These are phyloP conservation scores for Tylopilus cervinicoccineus DNA, from an alignment of 768 basidiomycete genomes.

Conservation along the genomic window DNA sequence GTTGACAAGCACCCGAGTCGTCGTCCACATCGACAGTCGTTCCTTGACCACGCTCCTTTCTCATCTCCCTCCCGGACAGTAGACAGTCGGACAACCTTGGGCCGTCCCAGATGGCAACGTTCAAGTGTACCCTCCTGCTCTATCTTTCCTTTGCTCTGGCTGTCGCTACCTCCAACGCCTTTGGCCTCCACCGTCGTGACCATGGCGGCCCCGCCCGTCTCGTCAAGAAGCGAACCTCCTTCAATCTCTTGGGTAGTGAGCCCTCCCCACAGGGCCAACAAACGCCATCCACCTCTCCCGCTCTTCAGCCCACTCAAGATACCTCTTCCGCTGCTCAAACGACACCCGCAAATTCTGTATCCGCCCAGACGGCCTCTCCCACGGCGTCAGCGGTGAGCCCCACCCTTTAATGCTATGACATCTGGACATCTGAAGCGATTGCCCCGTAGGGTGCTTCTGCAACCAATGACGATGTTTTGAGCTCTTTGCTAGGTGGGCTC, in stretches of 20 bases:
- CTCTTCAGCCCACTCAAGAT: conserved; percentile 22
- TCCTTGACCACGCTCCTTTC: no score
- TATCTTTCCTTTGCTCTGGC: conserved; percentile 53
- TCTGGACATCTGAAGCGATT: conserved; percentile 1
- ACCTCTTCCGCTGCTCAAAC: conserved; percentile 12
- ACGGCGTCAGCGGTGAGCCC: conserved; percentile 19
- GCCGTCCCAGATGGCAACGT: conserved; percentile 43
- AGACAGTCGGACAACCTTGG: conserved; percentile 2
- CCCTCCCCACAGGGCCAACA: conserved; percentile 3
- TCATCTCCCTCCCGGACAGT: no score
- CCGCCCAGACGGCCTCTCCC: conserved; percentile 12
- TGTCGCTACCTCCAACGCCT: conserved; percentile 41
- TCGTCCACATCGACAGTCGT: no score
- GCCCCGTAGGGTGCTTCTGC: conserved; percentile 13
- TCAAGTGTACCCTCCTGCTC: conserved; percentile 63
- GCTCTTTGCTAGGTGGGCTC: conserved; percentile 9
- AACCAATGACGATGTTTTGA: conserved; percentile 3
- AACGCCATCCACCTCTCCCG: conserved; percentile 11
- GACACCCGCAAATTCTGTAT: conserved; percentile 12
- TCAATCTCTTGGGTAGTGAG: neutral
- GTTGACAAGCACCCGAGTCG: neutral
- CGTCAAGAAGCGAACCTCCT: conserved; percentile 58
- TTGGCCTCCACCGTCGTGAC: conserved; percentile 45
- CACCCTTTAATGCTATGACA: neutral
- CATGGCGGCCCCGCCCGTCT: conserved; percentile 60